Evolutionary conservation across 2,329 filamentous ascomycete genomes (phyloP), one percentile per base, ranked within the genome.

Genomic region (Fusarium albidum): DNA sequence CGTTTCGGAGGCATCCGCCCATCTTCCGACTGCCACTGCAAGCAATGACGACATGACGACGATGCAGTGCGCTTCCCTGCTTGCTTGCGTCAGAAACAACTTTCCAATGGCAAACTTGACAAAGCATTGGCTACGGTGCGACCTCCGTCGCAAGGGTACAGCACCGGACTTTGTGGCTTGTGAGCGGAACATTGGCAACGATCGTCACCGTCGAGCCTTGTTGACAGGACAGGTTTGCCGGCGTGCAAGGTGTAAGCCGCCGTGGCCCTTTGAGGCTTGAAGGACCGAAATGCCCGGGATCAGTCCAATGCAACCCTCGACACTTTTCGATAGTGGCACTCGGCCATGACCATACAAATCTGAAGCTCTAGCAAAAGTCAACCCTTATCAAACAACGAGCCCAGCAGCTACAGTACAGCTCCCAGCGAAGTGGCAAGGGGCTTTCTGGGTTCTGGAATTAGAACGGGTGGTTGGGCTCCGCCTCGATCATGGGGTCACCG

Each of bases 11-110:
- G 43, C 21, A 25, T 44, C 48, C 51, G 55, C 49, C 57, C 47
- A 49, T 61, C 61, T 56, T 56, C 41, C 41, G 48, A 40, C 47
- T 48, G 43, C 58, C 35, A 39, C 50, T 52, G 49, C 50, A 45
- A 49, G 18, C 40, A 53, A 65, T 66, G 64, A 67, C 64, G 64
- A 55, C 49, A 67, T 64, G 32, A 49, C 60, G 57, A 64, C 59
- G 57, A 51, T 27, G 44, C 45, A n/a, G 39, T 52, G 25, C 41
- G 33, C 46, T 49, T 59, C 21, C 44, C 25, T 59, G 33, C 46
- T 49, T 59, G 18, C 44, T 21, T 59, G 49, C 46, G 44, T 50
- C 26, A 45, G 41, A 52, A 47, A 31, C 43, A 48, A 39, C 11
- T 17, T 51, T 52, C 35, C 32, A 49, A 47, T 52, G 44, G 41